Base-by-base conservation (phyloP, 208 protist species). In the Trypanosomatidae sp. region DNA sequence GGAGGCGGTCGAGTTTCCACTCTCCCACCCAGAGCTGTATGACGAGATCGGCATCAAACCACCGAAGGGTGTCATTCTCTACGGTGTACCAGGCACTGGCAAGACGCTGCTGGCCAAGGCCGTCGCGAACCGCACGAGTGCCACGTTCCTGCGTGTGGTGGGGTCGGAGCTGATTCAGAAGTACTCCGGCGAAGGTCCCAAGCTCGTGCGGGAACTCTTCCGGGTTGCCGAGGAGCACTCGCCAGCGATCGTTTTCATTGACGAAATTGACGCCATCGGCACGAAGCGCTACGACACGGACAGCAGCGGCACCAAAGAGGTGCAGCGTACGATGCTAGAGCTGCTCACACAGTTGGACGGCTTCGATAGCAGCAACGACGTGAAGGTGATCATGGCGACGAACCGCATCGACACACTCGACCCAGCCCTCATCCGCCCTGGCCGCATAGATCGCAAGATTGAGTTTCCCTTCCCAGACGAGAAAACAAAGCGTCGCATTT, bases 331-430 rank as follows among this genome's bases (percentile, higher is more conserved):
- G 1, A 99, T 99, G 99, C 92, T 99, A 13, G 99, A 99, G 89
- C 87, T 99, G 8, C 93, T 99, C n/a, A 99, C 99, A 71, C 99
- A 99, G 89, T 88, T 99, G 5, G 99, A 99, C 89, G 99, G 99
- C 66, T 99, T 99, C 81, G 99, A 99, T 87, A 97, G 98, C 39
- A 92, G 94, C 66, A 98, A 97, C 46, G 99, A 99, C 75, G 99
- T 99, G n/a, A 99, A 99, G 88, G 98, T 99, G 28, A 99, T 99
- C 72, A 99, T 99, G 98, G 99, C 99, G 0, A 99, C 99, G 1
- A 99, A 99, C 85, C 85, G 99, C 64, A 99, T 99, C 77, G 99
- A 99, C 75, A 99, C 98, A 5, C 92, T 99, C 5, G 99, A 99
- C 89, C 99, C 99, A 7, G 99, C 99, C 2, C 98, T 99, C 9